Conservation (phyloP, 768 basidiomycete genomes). For the Rossbeevera mucosa region DNA sequence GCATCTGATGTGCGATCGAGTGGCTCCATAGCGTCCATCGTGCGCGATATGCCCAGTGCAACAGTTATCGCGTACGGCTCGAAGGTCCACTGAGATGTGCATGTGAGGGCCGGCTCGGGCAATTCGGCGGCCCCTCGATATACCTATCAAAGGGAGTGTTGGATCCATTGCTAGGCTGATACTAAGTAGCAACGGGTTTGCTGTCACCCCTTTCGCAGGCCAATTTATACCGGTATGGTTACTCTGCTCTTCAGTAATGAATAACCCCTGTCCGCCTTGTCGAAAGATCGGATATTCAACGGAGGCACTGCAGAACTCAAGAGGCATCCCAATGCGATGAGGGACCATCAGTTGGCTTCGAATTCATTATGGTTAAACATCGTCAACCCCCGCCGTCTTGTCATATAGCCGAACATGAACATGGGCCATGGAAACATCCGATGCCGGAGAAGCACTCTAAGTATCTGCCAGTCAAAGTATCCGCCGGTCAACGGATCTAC, state of each 20-base stretch:
- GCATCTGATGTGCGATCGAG: background rate
- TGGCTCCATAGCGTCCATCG: background rate
- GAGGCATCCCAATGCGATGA: background rate
- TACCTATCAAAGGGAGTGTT: background rate
- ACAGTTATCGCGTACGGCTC: background rate
- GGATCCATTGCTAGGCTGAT: background rate
- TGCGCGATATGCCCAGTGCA: background rate
- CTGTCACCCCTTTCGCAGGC: background rate
- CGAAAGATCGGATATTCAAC: background rate
- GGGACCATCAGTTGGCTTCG: background rate
- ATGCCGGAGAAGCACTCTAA: too few species aligned
- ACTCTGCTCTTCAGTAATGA: background rate
- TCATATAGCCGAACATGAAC: background rate
- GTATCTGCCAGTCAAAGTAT: too few species aligned
- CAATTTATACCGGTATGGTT: background rate
- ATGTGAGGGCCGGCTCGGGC: background rate
- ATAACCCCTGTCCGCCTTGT: background rate
- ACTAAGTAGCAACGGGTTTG: background rate
- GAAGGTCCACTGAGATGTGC: background rate
- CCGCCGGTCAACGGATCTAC: background rate
- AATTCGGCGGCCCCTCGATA: background rate
- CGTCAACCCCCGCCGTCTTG: background rate
- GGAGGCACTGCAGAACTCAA: background rate
- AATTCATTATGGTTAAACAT: background rate
- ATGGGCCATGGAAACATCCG: background rate